A percentile compares a stretch with the other conserved stretches of the same genome.
phyloP scores from a whole-genome alignment of 805 yeast species.

The Metschnikowia arizonensis region DNA sequence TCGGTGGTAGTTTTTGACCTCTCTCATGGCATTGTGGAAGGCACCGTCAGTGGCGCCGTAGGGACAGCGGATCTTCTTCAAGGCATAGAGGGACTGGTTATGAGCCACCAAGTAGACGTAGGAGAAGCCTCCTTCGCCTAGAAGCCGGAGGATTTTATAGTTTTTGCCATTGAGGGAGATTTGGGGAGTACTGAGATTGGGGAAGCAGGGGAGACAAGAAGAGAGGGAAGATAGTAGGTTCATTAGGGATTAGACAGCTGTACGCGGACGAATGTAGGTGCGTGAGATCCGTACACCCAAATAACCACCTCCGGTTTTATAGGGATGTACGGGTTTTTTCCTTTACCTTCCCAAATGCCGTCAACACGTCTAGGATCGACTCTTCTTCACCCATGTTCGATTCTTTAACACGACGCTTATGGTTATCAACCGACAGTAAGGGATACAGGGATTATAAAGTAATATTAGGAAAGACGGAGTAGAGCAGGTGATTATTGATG shows the following conservation, averaged over 20 bases:
- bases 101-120: conserved; percentile 73
- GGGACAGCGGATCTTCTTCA: conserved; percentile 85
- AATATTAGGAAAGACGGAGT: too few species aligned
- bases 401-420: too few species aligned
- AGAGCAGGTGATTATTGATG: too few species aligned
- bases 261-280: too few species aligned
- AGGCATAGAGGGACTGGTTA: conserved; percentile 50
- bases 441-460: too few species aligned
- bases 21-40: conserved; percentile 60
- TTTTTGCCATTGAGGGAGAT: conserved; percentile 57
- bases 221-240: conserved; percentile 17
- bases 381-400: too few species aligned
- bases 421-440: too few species aligned
- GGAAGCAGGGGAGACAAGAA: conserved; percentile 44
- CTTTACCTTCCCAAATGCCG: too few species aligned
- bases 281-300: background rate
- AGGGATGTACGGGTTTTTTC: too few species aligned
- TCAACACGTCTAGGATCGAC: too few species aligned
- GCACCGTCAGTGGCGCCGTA: conserved; percentile 74
- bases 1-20: conserved; percentile 68
- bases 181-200: conserved; percentile 46
- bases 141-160: conserved; percentile 61
- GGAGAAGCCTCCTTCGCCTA: conserved; percentile 90
- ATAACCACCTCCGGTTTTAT: too few species aligned
- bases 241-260: too few species aligned